phyloP scores from a whole-genome alignment of 192 early-diverging fungal species.

The Kickxella alabastrina region DNA sequence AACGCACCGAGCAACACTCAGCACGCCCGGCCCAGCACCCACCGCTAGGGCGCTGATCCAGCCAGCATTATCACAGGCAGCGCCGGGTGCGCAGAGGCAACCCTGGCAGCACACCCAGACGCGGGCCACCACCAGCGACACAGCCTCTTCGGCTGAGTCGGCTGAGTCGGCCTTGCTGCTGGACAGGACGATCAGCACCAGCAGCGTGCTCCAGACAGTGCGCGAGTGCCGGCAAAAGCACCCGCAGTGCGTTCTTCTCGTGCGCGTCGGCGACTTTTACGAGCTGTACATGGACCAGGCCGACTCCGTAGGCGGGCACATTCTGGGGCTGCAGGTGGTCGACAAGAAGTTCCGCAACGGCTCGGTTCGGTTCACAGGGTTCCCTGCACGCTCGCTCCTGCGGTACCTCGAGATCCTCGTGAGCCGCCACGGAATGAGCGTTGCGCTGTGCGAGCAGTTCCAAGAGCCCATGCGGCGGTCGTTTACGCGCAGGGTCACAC shows the following conservation, averaged over 20 bases:
- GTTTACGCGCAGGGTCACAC: constrained; percentile 65
- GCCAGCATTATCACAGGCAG: no score
- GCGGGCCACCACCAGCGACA: no score
- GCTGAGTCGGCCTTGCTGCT: no score
- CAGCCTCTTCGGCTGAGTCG: no score
- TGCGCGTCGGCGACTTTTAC: constrained; percentile 78
- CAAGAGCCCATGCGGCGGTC: constrained; percentile 44
- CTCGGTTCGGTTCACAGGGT: constrained; percentile 65
- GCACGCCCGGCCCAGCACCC: no score
- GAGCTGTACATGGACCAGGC: constrained; percentile 78
- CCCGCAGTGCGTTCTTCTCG: constrained; percentile 64
- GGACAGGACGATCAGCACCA: constrained; percentile 14
- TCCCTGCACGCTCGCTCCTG: constrained; percentile 61
- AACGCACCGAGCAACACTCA: no score
- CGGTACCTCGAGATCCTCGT: constrained; percentile 67
- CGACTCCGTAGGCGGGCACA: constrained; percentile 54
- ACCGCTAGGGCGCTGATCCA: no score
- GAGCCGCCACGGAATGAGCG: constrained; percentile 53
- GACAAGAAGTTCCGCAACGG: constrained; percentile 59
- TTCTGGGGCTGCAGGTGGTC: constrained; percentile 67
- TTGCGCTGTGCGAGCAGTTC: constrained; percentile 72
- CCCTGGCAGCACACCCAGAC: no score
- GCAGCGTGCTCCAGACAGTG: constrained; percentile 47
- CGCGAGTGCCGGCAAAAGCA: constrained; percentile 57
- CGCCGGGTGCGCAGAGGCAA: no score